Conservation (phyloP, 2,329 filamentous ascomycete genomes). For the Aureobasidium leucospermi region DNA sequence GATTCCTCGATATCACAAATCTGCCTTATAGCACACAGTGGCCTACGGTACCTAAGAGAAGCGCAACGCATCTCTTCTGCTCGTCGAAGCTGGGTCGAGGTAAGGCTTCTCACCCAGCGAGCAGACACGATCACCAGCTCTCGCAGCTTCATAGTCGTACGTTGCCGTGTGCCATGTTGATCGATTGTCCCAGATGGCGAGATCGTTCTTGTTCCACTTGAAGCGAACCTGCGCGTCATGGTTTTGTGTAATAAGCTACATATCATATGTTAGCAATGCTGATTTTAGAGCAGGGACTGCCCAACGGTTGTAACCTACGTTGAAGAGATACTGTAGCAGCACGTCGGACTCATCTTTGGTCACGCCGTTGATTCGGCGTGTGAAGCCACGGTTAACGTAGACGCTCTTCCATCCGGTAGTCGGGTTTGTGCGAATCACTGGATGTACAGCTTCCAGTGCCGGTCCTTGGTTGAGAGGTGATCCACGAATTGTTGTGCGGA, state of each 20-base stretch:
- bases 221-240: constrained; percentile 65
- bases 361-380: constrained; percentile 51
- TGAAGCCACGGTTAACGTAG: constrained; percentile 53
- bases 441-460: constrained; percentile 47
- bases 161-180: constrained; percentile 13
- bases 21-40: no score
- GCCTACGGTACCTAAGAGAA: not conserved
- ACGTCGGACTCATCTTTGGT: constrained; percentile 30
- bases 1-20: no score
- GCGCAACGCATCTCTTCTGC: constrained; percentile 10
- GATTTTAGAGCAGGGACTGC: not conserved
- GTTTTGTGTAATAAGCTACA: constrained; percentile 46
- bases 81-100: constrained; percentile 12
- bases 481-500: constrained; percentile 46
- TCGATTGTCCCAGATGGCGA: constrained; percentile 59
- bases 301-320: not conserved
- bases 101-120: constrained; percentile 14
- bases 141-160: constrained; percentile 14
- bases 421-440: constrained; percentile 52
- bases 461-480: constrained; percentile 26
- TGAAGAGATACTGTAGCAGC: constrained; percentile 13
- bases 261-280: constrained; percentile 19
- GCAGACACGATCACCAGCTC: constrained; percentile 14
- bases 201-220: constrained; percentile 56
- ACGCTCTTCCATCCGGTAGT: constrained; percentile 56